These are phyloP conservation scores for Guadua angustifolia DNA, from an alignment of 176 grass and related monocot genomes.

Conservation along the genomic window DNA sequence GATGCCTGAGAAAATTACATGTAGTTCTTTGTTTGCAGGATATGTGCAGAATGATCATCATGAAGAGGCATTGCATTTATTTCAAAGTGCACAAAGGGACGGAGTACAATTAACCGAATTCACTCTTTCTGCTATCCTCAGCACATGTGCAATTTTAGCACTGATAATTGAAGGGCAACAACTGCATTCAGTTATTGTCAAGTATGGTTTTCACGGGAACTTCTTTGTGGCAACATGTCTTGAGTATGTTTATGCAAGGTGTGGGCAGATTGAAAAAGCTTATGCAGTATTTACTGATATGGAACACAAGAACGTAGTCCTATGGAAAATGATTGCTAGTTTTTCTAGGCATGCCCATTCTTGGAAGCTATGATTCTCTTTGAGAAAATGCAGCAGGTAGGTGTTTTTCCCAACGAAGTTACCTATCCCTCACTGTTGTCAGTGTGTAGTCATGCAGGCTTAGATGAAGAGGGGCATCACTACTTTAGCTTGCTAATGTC, in stretches of 20 bases:
- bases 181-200: conserved; percentile 51
- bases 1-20: conserved; percentile 68
- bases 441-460: conserved; percentile 58
- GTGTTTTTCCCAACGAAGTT: conserved; percentile 62
- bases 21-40: conserved; percentile 67
- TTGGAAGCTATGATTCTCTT: conserved; percentile 74
- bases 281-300: conserved; percentile 57
- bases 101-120: conserved; percentile 60
- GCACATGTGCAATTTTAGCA: conserved; percentile 60
- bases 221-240: conserved; percentile 64
- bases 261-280: conserved; percentile 56
- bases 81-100: conserved; percentile 46
- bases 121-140: conserved; percentile 63
- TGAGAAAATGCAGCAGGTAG: conserved; percentile 71
- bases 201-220: conserved; percentile 56
- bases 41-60: conserved; percentile 70
- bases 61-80: conserved; percentile 54
- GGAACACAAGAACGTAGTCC: conserved; percentile 55
- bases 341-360: conserved; percentile 63
- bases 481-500: conserved; percentile 60
- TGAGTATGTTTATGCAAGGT: conserved; percentile 67
- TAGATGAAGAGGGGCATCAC: conserved; percentile 56
- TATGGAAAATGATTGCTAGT: conserved; percentile 75
- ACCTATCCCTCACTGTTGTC: conserved; percentile 60
- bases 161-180: conserved; percentile 63